Base-by-base conservation (phyloP, 2,329 filamentous ascomycete genomes). In the Clonostachys chloroleuca region DNA sequence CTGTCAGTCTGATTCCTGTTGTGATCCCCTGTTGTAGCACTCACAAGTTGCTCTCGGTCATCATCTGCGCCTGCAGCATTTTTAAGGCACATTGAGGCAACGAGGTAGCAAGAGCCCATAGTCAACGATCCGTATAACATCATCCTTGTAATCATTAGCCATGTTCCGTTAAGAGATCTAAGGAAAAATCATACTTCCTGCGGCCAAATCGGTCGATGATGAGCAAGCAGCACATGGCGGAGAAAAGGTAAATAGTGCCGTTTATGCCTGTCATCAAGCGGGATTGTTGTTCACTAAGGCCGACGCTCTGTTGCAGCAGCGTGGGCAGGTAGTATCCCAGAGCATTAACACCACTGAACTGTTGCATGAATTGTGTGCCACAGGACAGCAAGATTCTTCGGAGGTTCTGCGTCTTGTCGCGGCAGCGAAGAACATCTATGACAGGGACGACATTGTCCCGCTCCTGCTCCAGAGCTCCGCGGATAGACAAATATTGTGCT, bases 211-310 rank as follows among this genome's bases (percentile, higher is more conserved):
- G 58, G 47, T 72, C 68, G 49, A 72, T 67, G 8, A 70, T 54
- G n/a, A 66, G 40, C 2, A 72, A 51, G 46, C 66, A 67, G 10
- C 59, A 56, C 34, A 69, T 64, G 0, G 66, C 67, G 2, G 64
- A 59, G 2, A 35, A 40, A 0, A 70, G 55, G 43, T 72, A 71
- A 6, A 70, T 52, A 1, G 67, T 71, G 40, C 62, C 63, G 45
- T 56, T 84, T 48, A 76, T 73, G 3, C 76, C 80, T 2, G 80
- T 73, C 16, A 84, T 65, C 1, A 84, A 61, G 5, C 80, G 69
- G 4, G 76, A 73, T 55, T 75, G 70, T 39, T 67, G 67, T 48
- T 80, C 68, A 33, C 61, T 61, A 24, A 82, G 69, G 0, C 79
- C 78, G 8, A 84, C 77, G 7, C 70, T 78, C 42, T 77, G 58